Evolutionary conservation across 2,329 filamentous ascomycete species (phyloP), one percentile per base, ranked within the genome.

Genomic region (Fusarium sp.): DNA sequence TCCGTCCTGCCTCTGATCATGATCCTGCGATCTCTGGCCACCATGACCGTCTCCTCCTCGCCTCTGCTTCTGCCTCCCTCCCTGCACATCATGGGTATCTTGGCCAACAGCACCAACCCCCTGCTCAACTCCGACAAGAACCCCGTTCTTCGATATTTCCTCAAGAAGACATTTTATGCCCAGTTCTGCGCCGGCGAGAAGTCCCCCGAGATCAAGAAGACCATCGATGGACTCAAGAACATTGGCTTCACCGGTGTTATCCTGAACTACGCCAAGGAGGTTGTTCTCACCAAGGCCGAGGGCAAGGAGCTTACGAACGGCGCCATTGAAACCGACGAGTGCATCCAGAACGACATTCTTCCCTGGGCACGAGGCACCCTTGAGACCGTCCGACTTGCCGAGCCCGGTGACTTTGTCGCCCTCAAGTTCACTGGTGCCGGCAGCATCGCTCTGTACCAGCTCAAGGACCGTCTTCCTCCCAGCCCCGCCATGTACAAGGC

Each of bases 111-210:
- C 26, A 87, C 87, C 51, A 90, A 83, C 59, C 82, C 87, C 2
- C 56, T 94, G 0, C 84, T 96, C 59, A 91, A 91, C 77, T 90
- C 94, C 6, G 93, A 97, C 76, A 84, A 82, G 53, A 97, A 97
- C 76, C 88, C 88, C 0, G 46, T 95, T 2, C 84, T 97, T 17
- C 87, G 89, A 43, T 87, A 84, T 62, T 76, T 94, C 42, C 83
- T 97, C 50, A 94, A 94, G 77, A 88, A 90, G 76, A 97, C 93
- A 0, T 94, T 97, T 74, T 97, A 97, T 78, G 89, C 90, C 24
- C 94, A 98, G 75, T 98, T 97, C 80, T 98, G 94, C 79, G 93
- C 93, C 0, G 94, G 94, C 28, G 92, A 94, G 80, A 91, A 88
- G 49, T 84, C 86, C 1, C 73, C 78, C 2, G 92, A 97, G 79